phyloP scores from a whole-genome alignment of 306 rosid genomes.

The Gastrolobium villosum region DNA sequence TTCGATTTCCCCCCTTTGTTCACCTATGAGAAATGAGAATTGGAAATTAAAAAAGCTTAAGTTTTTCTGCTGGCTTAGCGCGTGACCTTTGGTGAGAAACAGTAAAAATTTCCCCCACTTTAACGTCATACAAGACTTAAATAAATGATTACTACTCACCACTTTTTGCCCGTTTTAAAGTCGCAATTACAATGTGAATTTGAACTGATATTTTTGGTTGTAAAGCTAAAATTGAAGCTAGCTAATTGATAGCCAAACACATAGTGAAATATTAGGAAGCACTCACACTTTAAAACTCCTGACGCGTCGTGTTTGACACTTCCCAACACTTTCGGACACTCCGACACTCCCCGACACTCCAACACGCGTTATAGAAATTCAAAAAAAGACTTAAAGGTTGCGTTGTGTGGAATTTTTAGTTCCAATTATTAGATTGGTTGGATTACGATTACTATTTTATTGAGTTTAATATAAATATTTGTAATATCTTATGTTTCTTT shows the following conservation, averaged over 20 bases:
- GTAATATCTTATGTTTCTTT: too few relatives aligned
- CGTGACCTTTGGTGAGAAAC: conserved; percentile 62
- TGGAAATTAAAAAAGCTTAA: conserved; percentile 36
- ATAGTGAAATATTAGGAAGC: conserved; percentile 11
- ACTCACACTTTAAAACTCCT: too few relatives aligned
- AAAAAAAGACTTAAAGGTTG: too few relatives aligned
- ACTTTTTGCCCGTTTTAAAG: conserved; percentile 51
- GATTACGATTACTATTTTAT: too few relatives aligned
- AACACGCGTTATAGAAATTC: too few relatives aligned
- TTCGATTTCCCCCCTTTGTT: conserved; percentile 6
- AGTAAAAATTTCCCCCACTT: conserved; percentile 54
- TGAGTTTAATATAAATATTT: too few relatives aligned
- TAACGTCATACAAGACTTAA: conserved; percentile 58
- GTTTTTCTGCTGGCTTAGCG: conserved; percentile 62
- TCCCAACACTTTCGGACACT: too few relatives aligned
- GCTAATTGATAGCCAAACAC: conserved; percentile 20
- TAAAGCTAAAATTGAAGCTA: conserved; percentile 56
- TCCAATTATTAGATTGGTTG: too few relatives aligned
- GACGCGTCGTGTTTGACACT: too few relatives aligned
- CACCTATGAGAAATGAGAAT: conserved; percentile 55
- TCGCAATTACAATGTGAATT: conserved; percentile 40
- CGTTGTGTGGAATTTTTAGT: too few relatives aligned
- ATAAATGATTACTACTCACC: conserved; percentile 60
- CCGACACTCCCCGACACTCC: too few relatives aligned
- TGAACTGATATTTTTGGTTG: conserved; percentile 42